phyloP scores from a whole-genome alignment of 2,329 filamentous ascomycete genomes.

The Drechslera avenae region DNA sequence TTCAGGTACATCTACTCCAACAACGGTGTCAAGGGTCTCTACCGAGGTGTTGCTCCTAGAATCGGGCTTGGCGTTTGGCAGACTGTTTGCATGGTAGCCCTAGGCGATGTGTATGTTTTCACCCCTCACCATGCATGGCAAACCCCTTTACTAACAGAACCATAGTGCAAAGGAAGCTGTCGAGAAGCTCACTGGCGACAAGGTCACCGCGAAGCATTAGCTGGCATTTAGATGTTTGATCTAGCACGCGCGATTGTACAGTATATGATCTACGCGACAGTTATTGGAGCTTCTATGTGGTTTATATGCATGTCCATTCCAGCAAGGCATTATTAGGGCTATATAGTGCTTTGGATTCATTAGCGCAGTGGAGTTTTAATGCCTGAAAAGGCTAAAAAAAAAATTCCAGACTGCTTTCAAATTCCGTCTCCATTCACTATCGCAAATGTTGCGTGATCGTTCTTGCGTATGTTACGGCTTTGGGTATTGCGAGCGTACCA shows the following conservation, averaged over 20 bases:
- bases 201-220: conserved; percentile 69
- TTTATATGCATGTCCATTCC: neutral
- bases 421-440: neutral
- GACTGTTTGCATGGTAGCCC: conserved; percentile 99
- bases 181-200: conserved; percentile 67
- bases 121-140: neutral
- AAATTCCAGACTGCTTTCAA: neutral
- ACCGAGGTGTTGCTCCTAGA: conserved; percentile 92
- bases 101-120: conserved; percentile 88
- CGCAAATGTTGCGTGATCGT: no score
- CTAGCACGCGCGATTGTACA: conserved; percentile 8
- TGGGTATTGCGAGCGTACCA: neutral
- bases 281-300: conserved; percentile 5
- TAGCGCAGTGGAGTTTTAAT: conserved; percentile 17
- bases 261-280: conserved; percentile 5
- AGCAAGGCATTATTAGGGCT: neutral
- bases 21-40: conserved; percentile 90
- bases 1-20: conserved; percentile 84
- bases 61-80: conserved; percentile 98
- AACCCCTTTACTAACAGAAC: conserved; percentile 27
- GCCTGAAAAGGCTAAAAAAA: conserved; percentile 5
- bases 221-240: conserved; percentile 31
- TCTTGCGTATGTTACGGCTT: neutral
- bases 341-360: neutral
- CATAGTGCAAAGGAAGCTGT: conserved; percentile 67